Conservation (phyloP, 1,284 basidiomycete genomes). For the Singerocomus inundabilis region DNA sequence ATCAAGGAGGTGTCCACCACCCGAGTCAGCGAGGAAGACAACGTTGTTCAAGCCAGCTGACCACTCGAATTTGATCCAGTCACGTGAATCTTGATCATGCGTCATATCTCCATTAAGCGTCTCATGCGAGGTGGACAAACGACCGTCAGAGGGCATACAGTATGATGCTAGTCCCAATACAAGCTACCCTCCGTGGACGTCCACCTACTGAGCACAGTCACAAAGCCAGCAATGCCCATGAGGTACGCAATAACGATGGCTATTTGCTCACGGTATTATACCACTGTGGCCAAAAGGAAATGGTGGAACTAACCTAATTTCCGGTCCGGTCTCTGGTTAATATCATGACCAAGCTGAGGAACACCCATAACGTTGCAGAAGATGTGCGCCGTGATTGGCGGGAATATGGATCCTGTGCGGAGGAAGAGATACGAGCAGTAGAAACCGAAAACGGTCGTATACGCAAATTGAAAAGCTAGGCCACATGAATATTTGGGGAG, state of each 20-base stretch:
- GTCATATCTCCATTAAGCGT: not conserved
- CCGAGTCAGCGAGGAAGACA: conserved; percentile 5
- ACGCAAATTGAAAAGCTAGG: conserved; percentile 81
- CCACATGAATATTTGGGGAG: conserved; percentile 5
- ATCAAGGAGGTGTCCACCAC: conserved; percentile 12
- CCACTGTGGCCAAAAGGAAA: conserved; percentile 11
- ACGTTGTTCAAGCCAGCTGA: conserved; percentile 12
- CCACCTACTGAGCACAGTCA: conserved; percentile 31
- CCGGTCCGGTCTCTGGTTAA: conserved; percentile 37
- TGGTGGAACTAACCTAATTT: conserved; percentile 34
- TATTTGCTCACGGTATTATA: conserved; percentile 24
- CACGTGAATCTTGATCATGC: conserved; percentile 15
- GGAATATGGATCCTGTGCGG: conserved; percentile 65
- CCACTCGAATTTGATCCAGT: not conserved
- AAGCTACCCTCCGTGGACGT: conserved; percentile 35
- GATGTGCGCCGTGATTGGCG: conserved; percentile 73
- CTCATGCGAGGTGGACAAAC: conserved; percentile 4
- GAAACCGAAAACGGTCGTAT: conserved; percentile 92
- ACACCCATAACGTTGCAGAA: conserved; percentile 96
- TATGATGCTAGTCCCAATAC: conserved; percentile 35
- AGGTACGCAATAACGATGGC: conserved; percentile 47
- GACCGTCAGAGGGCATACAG: conserved; percentile 8
- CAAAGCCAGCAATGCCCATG: conserved; percentile 48
- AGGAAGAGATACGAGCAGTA: conserved; percentile 86
- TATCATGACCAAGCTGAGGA: conserved; percentile 49